phyloP scores from a whole-genome alignment of 176 grass and related monocot genomes.

The Coix lacrymajobi region DNA sequence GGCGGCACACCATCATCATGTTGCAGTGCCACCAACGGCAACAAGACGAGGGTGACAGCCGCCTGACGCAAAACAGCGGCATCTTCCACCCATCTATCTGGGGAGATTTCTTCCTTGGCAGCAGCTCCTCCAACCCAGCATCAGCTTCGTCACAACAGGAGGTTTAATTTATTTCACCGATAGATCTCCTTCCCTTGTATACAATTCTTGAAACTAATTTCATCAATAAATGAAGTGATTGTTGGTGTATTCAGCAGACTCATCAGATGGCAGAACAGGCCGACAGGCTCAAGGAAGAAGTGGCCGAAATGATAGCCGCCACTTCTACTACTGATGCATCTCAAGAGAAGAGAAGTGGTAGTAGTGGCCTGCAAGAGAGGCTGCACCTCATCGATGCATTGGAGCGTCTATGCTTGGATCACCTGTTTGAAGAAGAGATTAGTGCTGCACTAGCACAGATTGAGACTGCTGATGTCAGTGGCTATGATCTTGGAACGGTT shows the following conservation, averaged over 20 bases:
- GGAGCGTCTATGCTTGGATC: neutral
- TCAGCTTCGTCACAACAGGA: neutral
- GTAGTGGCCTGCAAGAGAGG: neutral
- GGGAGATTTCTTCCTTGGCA: conserved; percentile 32
- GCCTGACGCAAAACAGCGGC: neutral
- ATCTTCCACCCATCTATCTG: conserved; percentile 8
- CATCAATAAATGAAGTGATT: too few relatives aligned
- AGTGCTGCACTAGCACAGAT: neutral
- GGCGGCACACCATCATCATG: too few relatives aligned
- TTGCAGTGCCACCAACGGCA: too few relatives aligned
- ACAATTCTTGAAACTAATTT: too few relatives aligned
- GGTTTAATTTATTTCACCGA: neutral
- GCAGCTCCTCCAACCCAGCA: too few relatives aligned
- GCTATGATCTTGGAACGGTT: neutral
- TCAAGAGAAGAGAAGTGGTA: too few relatives aligned
- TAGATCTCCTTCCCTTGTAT: too few relatives aligned
- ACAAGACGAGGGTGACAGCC: neutral
- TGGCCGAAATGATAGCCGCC: neutral
- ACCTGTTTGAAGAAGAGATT: neutral
- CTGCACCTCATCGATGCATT: neutral
- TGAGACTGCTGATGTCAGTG: neutral
- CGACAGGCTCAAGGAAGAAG: too few relatives aligned
- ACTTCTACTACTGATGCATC: too few relatives aligned
- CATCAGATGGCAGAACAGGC: too few relatives aligned
- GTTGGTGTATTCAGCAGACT: too few relatives aligned